A percentile compares a stretch with the other conserved stretches of the same genome.
These are phyloP conservation scores for Bipolaris zeicola DNA, from an alignment of 2,329 filamentous ascomycete genomes.

Conservation along the genomic window DNA sequence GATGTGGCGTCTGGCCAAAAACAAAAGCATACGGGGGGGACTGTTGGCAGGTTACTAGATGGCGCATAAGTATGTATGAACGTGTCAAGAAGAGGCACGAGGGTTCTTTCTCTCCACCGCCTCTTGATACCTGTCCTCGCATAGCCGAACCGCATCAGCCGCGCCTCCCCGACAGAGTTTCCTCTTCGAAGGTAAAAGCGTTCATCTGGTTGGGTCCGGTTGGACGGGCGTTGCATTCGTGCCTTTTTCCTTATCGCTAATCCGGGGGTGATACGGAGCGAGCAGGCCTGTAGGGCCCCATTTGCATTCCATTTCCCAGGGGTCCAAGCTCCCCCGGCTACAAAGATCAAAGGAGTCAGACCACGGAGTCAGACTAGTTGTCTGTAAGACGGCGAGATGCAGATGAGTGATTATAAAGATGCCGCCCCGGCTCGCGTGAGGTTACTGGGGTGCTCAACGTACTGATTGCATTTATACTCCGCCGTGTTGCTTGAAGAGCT, in stretches of 20 bases:
- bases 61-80: background rate
- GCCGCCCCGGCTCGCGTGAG: background rate
- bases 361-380: background rate
- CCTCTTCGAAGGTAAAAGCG: background rate
- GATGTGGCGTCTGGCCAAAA: background rate
- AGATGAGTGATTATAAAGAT: background rate
- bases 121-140: background rate
- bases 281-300: background rate
- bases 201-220: constrained; percentile 2
- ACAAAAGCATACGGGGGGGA: background rate
- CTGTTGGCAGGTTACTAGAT: background rate
- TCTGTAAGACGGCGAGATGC: background rate
- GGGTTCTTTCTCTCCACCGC: background rate
- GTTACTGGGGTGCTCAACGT: background rate
- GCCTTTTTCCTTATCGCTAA: constrained; percentile 6
- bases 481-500: background rate
- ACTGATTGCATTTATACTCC: background rate
- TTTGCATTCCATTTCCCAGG: background rate
- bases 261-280: constrained; percentile 4
- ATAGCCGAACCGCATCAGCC: constrained; percentile 1
- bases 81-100: background rate
- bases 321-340: background rate
- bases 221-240: background rate
- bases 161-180: background rate
- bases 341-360: background rate